Percentiles rank a stretch among this genome's conserved stretches.
These are phyloP conservation scores for Cydonia oblonga DNA, from an alignment of 331 rosid species.

Conservation along the genomic window DNA sequence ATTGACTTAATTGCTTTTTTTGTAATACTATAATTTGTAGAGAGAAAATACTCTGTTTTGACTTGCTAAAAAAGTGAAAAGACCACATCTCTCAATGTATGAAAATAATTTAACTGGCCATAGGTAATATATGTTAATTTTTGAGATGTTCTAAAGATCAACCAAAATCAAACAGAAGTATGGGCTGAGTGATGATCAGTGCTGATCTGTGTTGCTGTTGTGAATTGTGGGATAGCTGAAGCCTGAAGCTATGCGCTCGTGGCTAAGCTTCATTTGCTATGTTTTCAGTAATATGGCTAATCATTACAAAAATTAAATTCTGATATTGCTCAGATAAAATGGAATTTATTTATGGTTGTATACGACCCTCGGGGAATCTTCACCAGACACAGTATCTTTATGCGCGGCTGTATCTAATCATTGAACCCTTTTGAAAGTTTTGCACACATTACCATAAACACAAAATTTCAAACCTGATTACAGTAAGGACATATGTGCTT, in stretches of 20 bases:
- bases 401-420: background rate
- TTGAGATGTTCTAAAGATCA: background rate
- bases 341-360: background rate
- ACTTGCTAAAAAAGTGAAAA: too few species aligned
- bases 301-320: background rate
- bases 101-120: too few species aligned
- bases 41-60: background rate
- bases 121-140: background rate
- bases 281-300: background rate
- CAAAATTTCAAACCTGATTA: background rate
- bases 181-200: background rate
- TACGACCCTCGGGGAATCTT: conserved; percentile 2
- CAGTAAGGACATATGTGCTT: conserved; percentile 4
- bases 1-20: background rate
- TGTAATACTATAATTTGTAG: background rate
- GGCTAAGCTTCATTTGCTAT: background rate
- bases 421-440: conserved; percentile 5
- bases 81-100: too few species aligned
- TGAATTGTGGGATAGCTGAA: background rate
- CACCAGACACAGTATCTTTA: background rate
- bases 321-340: background rate
- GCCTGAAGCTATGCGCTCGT: background rate
- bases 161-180: background rate
- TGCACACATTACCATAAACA: background rate
- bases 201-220: background rate